Evolutionary conservation across 139 green algal species (phyloP).

Genomic region (Nannochloris sp.): DNA sequence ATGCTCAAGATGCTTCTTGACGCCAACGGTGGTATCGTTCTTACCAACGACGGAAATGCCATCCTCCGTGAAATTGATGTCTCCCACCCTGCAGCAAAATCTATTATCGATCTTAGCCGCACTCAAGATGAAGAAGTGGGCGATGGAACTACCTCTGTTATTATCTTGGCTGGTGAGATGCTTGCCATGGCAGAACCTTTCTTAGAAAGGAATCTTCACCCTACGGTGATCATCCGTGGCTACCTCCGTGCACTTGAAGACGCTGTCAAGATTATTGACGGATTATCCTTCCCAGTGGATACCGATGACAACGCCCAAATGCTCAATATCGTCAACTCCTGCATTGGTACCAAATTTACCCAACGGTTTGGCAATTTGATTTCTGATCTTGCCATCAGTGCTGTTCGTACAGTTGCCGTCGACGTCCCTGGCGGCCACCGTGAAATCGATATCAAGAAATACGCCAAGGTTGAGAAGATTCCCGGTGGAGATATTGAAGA

Average conservation of each 20-base stretch:
- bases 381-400: conserved; percentile 90
- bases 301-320: conserved; percentile 75
- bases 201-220: conserved; percentile 90
- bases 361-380: conserved; percentile 88
- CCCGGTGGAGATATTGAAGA: conserved; percentile 79
- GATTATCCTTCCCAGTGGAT: conserved; percentile 86
- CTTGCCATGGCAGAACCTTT: conserved; percentile 88
- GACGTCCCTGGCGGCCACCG: conserved; percentile 47
- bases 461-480: conserved; percentile 98
- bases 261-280: conserved; percentile 74
- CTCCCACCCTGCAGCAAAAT: conserved; percentile 94
- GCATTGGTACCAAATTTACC: conserved; percentile 98
- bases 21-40: conserved; percentile 89
- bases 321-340: conserved; percentile 92
- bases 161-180: conserved; percentile 97
- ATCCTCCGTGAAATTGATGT: conserved; percentile 98
- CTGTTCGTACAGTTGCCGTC: conserved; percentile 71
- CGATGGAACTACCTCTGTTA: conserved; percentile 98
- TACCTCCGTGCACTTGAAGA: conserved; percentile 85
- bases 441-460: conserved; percentile 98
- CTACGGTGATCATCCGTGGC: conserved; percentile 89
- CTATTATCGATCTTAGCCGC: conserved; percentile 95
- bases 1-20: conserved; percentile 99
- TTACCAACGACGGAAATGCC: conserved; percentile 98
- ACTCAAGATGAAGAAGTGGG: conserved; percentile 91